These are phyloP conservation scores for Albugo laibachii DNA, from an alignment of 352 stramenopile species.

Conservation along the genomic window DNA sequence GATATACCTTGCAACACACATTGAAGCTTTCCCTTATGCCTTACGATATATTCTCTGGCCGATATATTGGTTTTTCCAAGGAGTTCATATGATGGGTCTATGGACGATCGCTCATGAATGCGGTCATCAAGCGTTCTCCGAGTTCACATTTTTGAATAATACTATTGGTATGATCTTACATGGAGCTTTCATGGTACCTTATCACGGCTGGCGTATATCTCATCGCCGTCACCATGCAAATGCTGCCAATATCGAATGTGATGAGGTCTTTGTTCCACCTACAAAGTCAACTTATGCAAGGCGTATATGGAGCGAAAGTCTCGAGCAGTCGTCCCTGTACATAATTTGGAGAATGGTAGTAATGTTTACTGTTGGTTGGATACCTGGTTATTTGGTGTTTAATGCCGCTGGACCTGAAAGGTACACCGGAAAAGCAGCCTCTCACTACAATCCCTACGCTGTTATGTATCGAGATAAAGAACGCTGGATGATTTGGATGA, in stretches of 20 bases:
- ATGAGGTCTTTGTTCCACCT: slow-evolving; percentile 92
- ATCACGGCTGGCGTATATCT: slow-evolving; percentile 95
- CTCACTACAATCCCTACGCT: slow-evolving; percentile 93
- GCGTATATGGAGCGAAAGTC: slow-evolving; percentile 31
- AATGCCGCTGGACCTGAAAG: slow-evolving; percentile 85
- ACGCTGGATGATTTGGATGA: slow-evolving; percentile 84
- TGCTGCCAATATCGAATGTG: slow-evolving; percentile 87
- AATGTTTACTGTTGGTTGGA: slow-evolving; percentile 90
- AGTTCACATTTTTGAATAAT: slow-evolving; percentile 90
- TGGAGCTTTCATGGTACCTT: slow-evolving; percentile 93
- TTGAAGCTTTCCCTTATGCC: slow-evolving; percentile 26
- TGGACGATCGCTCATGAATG: slow-evolving; percentile 97
- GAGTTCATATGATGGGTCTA: slow-evolving; percentile 91
- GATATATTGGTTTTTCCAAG: slow-evolving; percentile 95
- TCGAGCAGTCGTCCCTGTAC: slow-evolving; percentile 89
- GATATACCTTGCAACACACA: slow-evolving; percentile 68
- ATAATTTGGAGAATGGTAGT: slow-evolving; percentile 88
- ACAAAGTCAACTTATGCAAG: slow-evolving; percentile 42
- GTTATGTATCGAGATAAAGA: slow-evolving; percentile 89
- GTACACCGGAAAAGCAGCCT: slow-evolving; percentile 66
- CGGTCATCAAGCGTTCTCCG: slow-evolving; percentile 92
- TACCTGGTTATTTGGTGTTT: slow-evolving; percentile 94
- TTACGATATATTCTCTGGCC: slow-evolving; percentile 69
- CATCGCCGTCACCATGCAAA: slow-evolving; percentile 94
- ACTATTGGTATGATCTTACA: slow-evolving; percentile 90